Evolutionary conservation across 2,329 filamentous ascomycete species (phyloP).

Genomic region (Pseudocercospora macadamiae): DNA sequence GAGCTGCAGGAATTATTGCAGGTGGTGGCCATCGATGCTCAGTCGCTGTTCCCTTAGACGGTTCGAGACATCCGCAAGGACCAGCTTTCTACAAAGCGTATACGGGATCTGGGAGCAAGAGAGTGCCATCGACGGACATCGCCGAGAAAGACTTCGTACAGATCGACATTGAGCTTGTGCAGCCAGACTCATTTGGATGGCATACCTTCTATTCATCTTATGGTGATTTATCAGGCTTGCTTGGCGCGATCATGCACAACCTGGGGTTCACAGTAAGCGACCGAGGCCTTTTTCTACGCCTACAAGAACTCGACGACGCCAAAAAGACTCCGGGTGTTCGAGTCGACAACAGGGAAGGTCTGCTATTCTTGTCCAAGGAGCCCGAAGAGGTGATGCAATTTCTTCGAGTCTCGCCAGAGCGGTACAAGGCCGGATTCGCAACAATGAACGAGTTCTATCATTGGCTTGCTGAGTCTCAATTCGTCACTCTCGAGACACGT

Average conservation of each 20-base stretch:
- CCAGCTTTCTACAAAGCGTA: conserved; percentile 23
- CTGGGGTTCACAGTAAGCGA: conserved; percentile 70
- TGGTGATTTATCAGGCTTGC: conserved; percentile 69
- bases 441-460: conserved; percentile 61
- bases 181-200: conserved; percentile 58
- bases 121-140: conserved; percentile 3
- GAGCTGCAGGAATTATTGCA: conserved; percentile 44
- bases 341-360: conserved; percentile 48
- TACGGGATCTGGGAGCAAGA: not conserved
- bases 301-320: conserved; percentile 66
- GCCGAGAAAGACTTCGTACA: conserved; percentile 56
- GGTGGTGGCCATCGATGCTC: conserved; percentile 22
- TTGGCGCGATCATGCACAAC: conserved; percentile 66
- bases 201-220: conserved; percentile 69
- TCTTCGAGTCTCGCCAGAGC: conserved; percentile 58
- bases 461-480: conserved; percentile 61
- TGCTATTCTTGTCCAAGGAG: conserved; percentile 63
- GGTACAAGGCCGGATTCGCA: conserved; percentile 60
- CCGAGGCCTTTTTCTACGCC: conserved; percentile 64
- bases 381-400: conserved; percentile 63
- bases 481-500: conserved; percentile 56
- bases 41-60: conserved; percentile 30
- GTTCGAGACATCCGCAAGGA: not conserved
- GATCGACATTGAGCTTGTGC: conserved; percentile 66
- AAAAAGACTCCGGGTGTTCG: conserved; percentile 41